Evolutionary conservation across 331 rosid genomes (phyloP).

Genomic region (Stylosanthes scabra): DNA sequence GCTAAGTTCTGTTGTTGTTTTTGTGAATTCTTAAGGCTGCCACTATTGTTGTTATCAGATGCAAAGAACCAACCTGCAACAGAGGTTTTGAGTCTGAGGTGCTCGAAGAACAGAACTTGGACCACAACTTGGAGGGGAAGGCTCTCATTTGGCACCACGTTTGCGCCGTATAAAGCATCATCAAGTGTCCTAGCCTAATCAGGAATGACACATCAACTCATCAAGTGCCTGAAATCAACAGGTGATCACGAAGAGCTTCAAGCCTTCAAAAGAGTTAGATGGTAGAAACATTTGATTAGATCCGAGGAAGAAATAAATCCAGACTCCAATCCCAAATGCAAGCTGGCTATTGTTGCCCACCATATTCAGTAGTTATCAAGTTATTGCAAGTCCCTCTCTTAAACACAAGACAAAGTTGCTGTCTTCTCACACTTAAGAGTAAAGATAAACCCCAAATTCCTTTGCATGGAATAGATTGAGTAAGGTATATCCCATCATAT

Average conservation of each 20-base stretch:
- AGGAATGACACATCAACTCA: conserved; percentile 56
- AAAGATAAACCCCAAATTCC: background rate
- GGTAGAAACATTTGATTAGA: too few species aligned
- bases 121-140: conserved; percentile 80
- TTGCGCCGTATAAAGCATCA: conserved; percentile 87
- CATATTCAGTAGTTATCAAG: background rate
- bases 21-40: conserved; percentile 58
- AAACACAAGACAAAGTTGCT: background rate
- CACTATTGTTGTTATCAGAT: conserved; percentile 51
- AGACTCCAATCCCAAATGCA: background rate
- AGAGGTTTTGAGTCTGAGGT: conserved; percentile 78
- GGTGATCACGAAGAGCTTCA: background rate
- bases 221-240: conserved; percentile 61
- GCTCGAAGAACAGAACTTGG: conserved; percentile 92
- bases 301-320: too few species aligned
- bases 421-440: background rate
- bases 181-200: conserved; percentile 76
- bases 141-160: conserved; percentile 91
- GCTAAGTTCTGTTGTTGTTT: conserved; percentile 55
- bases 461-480: background rate
- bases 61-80: conserved; percentile 79
- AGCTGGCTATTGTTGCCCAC: background rate
- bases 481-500: background rate
- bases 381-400: background rate
- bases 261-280: too few species aligned